Base-by-base conservation (phyloP, 2,329 filamentous ascomycete species). In the Neoascochyta sp. region DNA sequence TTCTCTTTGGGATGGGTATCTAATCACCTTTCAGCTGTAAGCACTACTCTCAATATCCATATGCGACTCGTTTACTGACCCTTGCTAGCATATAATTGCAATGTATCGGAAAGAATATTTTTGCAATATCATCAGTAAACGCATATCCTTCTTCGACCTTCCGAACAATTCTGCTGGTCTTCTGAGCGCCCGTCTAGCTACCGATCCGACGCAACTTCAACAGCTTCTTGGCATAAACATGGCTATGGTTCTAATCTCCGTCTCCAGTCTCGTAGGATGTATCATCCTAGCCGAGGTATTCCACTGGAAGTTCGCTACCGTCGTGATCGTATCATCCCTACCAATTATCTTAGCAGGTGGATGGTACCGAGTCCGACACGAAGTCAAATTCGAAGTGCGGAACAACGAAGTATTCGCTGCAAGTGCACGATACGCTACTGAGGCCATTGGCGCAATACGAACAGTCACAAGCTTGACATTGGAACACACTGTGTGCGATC, bases 391-490 rank as follows among this genome's bases (percentile, higher is more conserved):
- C 11, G 51, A 52, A 23, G 41, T 39, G 10, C 33, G 28, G 9
- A 53, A 45, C 17, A 93, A 94, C 67, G 86, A 76, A 63, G 80
- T 92, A 65, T 74, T 93, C 13, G 80, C 86, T 2, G 72, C 74
- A 21, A 94, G 86, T 34, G 89, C 89, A 4, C 82, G 79, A 31
- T 95, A 83, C 57, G 90, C 90, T 7, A 93, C 88, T 26, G 90
- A 96, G 62, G 87, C 89, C 23, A 93, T 92, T 21, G 87, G 86
- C 2, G 84, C 88, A 6, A 94, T 95, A 45, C 82, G 89, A 29
- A 96, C 90, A 2, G 89, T 95, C n/a, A 88, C 88, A 6, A 85
- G 86, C 4, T 73, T 96, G 25, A 95, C 88, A 0, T 78, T 89
- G 9, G 90, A 96, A 65, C 63, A 74, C 0, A 86, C 93, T 51